Evolutionary conservation across 805 yeast species (phyloP).

Genomic region (Candida endomychidarum): DNA sequence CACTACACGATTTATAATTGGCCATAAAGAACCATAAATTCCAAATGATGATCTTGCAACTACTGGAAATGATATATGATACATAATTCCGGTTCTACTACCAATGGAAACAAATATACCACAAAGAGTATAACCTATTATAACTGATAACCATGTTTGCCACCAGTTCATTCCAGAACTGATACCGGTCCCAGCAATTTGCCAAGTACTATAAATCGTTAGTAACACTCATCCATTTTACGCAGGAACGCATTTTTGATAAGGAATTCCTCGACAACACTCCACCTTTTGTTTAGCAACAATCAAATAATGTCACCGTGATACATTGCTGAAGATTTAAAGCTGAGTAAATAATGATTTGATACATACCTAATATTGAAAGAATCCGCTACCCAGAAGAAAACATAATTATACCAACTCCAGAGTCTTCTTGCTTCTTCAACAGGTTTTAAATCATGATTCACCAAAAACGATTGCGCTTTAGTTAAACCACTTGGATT

Average conservation of each 20-base stretch:
- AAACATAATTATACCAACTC: slow-evolving; percentile 79
- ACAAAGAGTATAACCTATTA: slow-evolving; percentile 76
- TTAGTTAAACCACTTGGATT: slow-evolving; percentile 46
- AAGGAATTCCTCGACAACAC: not conserved
- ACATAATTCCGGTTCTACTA: slow-evolving; percentile 76
- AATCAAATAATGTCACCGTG: not conserved
- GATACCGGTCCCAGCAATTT: slow-evolving; percentile 81
- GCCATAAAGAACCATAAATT: slow-evolving; percentile 84
- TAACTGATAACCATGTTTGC: slow-evolving; percentile 87
- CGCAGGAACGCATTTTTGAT: slow-evolving; percentile 1
- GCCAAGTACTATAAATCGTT: slow-evolving; percentile 68
- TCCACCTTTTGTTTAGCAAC: not conserved
- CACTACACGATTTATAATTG: slow-evolving; percentile 81
- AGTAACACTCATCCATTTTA: not conserved
- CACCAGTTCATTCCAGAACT: slow-evolving; percentile 76
- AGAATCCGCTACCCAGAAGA: slow-evolving; percentile 87
- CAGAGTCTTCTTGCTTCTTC: slow-evolving; percentile 74
- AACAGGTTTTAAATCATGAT: slow-evolving; percentile 77
- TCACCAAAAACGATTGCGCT: slow-evolving; percentile 65
- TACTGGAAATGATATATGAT: slow-evolving; percentile 85
- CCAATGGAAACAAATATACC: slow-evolving; percentile 69
- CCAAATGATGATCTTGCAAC: slow-evolving; percentile 83
- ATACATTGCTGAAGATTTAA: not conserved
- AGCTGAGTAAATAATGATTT: too few species aligned
- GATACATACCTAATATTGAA: slow-evolving; percentile 56